A percentile compares a stretch with the other conserved stretches of the same genome.
phyloP scores from a whole-genome alignment of 305 asterid species.

The Rubia peregrina region DNA sequence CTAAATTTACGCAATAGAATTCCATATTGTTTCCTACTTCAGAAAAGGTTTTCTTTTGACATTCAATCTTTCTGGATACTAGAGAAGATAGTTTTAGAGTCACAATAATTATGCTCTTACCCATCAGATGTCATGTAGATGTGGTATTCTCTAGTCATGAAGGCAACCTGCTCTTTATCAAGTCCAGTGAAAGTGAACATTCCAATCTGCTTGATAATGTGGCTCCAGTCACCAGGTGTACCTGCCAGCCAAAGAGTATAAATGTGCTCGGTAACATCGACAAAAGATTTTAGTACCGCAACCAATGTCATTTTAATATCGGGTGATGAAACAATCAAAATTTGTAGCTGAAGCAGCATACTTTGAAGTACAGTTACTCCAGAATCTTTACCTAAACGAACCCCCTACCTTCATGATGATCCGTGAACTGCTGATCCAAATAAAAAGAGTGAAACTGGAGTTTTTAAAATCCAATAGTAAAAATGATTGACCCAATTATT shows the following conservation, averaged over 20 bases:
- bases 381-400: not conserved
- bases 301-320: not conserved
- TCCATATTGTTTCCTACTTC: too few species aligned
- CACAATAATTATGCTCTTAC: slow-evolving; percentile 33
- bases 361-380: not conserved
- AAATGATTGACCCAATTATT: not conserved
- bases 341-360: not conserved
- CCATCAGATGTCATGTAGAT: slow-evolving; percentile 98
- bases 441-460: not conserved
- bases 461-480: not conserved
- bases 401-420: not conserved
- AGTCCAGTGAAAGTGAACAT: slow-evolving; percentile 99
- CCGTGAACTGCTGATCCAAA: not conserved
- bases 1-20: too few species aligned
- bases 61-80: not conserved
- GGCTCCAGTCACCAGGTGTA: slow-evolving; percentile 99
- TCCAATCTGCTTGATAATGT: slow-evolving; percentile 97
- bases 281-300: not conserved
- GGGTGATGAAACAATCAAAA: not conserved
- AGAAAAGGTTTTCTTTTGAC: not conserved
- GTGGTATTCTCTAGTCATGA: slow-evolving; percentile 90
- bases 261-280: not conserved
- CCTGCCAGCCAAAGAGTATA: slow-evolving; percentile 39
- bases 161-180: slow-evolving; percentile 67
- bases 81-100: not conserved